Base-by-base conservation (phyloP, 2,329 filamentous ascomycete genomes). In the Fusarium sp. region DNA sequence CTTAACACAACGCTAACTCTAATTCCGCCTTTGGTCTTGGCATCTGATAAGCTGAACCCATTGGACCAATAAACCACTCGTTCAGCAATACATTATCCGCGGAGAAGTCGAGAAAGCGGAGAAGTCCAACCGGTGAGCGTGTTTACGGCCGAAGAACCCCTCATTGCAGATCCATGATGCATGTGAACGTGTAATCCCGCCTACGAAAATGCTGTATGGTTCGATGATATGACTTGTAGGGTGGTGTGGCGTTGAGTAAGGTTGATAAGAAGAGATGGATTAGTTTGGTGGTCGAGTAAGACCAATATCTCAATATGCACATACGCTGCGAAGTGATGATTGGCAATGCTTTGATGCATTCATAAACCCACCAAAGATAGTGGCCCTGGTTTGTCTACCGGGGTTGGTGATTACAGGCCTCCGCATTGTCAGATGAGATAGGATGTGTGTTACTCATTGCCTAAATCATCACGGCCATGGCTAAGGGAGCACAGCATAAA, bases 1-100 rank as follows among this genome's bases (percentile, higher is more conserved):
- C 53, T 64, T 59, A 49, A 41, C 27, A 40, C 46, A 7, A 27
- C 37, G 17, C 37, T 56, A 53, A 50, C 37, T 39, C 17, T 56
- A 54, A 44, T 20, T 45, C 33, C 50, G 44, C 23, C 32, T 3
- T 35, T 15, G 20, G 22, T 37, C 51, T 59, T 59, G 51, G 50
- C 41, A 41, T 40, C 35, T 20, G 33, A 59, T 56, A 41, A 41
- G 20, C 25, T 51, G 20, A 25, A 32, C 8, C 17, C 44, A 13
- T 20, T 15, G 19, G 5, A 32, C 46, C 20, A 56, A 20, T 52
- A 56, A 33, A 41, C 25, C 25, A 3, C 53, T 27, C 39, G 32
- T 40, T 46, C 17, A 56, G 43, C 41, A 52, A 23, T 17, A 30
- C 37, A 40, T 6, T 17, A 39, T 14, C 39, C 49, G 19, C 39